Conservation (phyloP, 345 rosid species). For the Lagerstroemia speciosa region DNA sequence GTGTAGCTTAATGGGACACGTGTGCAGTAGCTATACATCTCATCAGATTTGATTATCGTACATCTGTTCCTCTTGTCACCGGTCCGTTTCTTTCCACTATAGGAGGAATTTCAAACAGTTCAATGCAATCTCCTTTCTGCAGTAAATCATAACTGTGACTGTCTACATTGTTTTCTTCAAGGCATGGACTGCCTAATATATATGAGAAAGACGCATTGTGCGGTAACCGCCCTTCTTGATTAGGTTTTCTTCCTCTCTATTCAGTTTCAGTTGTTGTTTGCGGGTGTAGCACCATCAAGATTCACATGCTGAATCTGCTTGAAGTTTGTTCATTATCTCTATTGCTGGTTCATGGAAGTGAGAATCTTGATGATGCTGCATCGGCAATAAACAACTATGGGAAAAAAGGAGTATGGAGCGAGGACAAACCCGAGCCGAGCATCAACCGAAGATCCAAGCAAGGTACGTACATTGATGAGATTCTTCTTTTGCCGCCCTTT, state of each 20-base stretch:
- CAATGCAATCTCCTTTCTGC: too few species aligned
- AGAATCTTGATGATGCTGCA: constrained; percentile 99
- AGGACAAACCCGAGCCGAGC: neutral
- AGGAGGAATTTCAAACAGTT: too few species aligned
- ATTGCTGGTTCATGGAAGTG: constrained; percentile 27
- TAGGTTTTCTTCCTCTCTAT: too few species aligned
- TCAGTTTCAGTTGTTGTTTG: constrained; percentile 59
- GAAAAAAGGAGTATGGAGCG: neutral
- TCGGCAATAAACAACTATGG: constrained; percentile 49
- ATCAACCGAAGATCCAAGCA: neutral
- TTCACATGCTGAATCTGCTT: constrained; percentile 54
- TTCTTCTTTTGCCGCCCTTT: neutral
- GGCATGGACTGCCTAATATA: too few species aligned
- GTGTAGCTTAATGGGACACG: too few species aligned
- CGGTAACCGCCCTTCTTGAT: neutral
- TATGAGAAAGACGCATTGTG: too few species aligned
- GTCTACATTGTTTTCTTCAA: too few species aligned
- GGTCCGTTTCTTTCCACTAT: too few species aligned
- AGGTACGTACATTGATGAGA: neutral
- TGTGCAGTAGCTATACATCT: too few species aligned
- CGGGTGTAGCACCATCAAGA: constrained; percentile 91
- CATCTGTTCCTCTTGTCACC: too few species aligned
- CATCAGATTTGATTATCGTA: too few species aligned
- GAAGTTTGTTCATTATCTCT: neutral
- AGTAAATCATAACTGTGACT: too few species aligned